These are phyloP conservation scores for Epithele typhae DNA, from an alignment of 768 basidiomycete genomes.

Conservation along the genomic window DNA sequence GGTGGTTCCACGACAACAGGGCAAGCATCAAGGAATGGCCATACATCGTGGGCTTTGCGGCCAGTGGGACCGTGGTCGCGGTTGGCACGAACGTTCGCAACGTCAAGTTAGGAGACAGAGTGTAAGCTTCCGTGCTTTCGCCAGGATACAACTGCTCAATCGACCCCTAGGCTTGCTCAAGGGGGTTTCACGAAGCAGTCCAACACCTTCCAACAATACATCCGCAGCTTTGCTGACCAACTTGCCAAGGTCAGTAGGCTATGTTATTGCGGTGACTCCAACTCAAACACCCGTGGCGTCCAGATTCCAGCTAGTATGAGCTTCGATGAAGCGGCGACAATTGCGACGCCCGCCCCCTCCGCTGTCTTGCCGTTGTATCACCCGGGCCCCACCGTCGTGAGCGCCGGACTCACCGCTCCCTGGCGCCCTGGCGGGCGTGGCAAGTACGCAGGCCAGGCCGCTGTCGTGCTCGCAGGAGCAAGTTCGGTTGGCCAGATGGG, in stretches of 20 bases:
- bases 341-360: constrained; percentile 4
- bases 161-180: background rate
- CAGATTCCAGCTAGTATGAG: constrained; percentile 10
- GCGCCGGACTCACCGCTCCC: constrained; percentile 1
- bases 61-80: constrained; percentile 13
- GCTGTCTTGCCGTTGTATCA: constrained; percentile 5
- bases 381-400: background rate
- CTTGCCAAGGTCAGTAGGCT: constrained; percentile 14
- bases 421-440: constrained; percentile 9
- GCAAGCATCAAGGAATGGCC: constrained; percentile 18
- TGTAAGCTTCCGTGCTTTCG: constrained; percentile 17
- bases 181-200: background rate
- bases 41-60: constrained; percentile 14
- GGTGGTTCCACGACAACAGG: constrained; percentile 13
- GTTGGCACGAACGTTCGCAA: constrained; percentile 29
- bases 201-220: constrained; percentile 22
- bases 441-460: constrained; percentile 6
- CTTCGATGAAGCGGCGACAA: constrained; percentile 7
- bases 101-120: constrained; percentile 29
- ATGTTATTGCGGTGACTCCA: background rate
- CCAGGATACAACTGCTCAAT: background rate
- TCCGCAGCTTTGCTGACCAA: constrained; percentile 19
- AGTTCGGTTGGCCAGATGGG: constrained; percentile 26
- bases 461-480: constrained; percentile 26
- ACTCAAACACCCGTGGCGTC: background rate